Percentiles rank a stretch among this genome's conserved stretches.
These are phyloP conservation scores for Tremella yokohamensis DNA, from an alignment of 768 basidiomycete genomes.

Conservation along the genomic window DNA sequence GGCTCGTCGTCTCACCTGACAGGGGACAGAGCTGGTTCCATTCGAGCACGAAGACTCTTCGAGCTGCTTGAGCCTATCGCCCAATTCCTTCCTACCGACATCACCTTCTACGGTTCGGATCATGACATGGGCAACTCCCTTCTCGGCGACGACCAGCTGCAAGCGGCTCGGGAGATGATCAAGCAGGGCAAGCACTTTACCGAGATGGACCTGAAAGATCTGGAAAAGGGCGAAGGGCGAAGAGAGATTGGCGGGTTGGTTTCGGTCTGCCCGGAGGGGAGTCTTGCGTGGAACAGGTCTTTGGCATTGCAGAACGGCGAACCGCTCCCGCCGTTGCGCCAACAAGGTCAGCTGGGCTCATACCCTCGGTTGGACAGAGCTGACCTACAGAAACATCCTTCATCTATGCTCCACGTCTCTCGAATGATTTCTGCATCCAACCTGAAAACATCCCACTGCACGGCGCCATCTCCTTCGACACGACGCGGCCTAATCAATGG, in stretches of 20 bases:
- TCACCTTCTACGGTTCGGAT: slow-evolving; percentile 43
- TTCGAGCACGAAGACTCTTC: slow-evolving; percentile 39
- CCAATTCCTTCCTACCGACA: slow-evolving; percentile 28
- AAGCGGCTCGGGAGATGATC: slow-evolving; percentile 28
- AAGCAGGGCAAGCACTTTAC: slow-evolving; percentile 28
- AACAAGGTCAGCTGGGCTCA: slow-evolving; percentile 8
- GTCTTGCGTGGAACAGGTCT: slow-evolving; percentile 25
- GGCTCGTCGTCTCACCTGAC: slow-evolving; percentile 31
- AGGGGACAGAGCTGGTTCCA: slow-evolving; percentile 28
- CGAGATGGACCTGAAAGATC: slow-evolving; percentile 29
- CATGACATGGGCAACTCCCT: slow-evolving; percentile 48
- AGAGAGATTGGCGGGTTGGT: slow-evolving; percentile 21
- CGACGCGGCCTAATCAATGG: slow-evolving; percentile 36
- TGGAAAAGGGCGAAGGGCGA: slow-evolving; percentile 41
- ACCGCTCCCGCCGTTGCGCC: neutral
- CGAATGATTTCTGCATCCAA: slow-evolving; percentile 44
- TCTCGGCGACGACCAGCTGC: slow-evolving; percentile 39
- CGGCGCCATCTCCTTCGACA: slow-evolving; percentile 43
- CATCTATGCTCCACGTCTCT: slow-evolving; percentile 37
- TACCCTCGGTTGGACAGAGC: neutral
- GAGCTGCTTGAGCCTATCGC: slow-evolving; percentile 39
- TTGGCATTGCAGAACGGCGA: slow-evolving; percentile 14
- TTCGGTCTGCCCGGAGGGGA: slow-evolving; percentile 43
- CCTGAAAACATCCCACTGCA: slow-evolving; percentile 34
- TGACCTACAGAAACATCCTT: slow-evolving; percentile 39